Evolutionary conservation across 129 eudicot genomes (phyloP), one percentile per base, ranked within the genome.

Genomic region (Scalesia atractyloides): DNA sequence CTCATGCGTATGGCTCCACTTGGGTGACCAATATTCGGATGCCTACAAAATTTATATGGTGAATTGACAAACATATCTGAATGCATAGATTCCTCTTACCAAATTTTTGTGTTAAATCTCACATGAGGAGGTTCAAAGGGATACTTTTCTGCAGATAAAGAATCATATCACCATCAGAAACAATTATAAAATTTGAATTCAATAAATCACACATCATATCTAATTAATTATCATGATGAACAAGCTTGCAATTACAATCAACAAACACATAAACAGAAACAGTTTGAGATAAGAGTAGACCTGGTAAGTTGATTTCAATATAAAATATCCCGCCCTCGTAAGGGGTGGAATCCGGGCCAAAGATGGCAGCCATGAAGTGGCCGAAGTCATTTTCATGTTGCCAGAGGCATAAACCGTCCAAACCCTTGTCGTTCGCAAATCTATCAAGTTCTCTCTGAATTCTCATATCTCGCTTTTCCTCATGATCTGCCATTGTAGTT

Each of bases 331-430:
- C 97, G 46, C 94, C 97, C 69, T 87, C 87, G 20, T 90, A 90
- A 51, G 97, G 97, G 58, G 97, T 87, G 57, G 80, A 86, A 64
- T 39, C 33, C 9, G 97, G 97, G 63, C 97, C 94, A 0, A 81
- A 82, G 14, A 90, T 81, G 18, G 89, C 66, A 9, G 91, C 97
- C 15, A 75, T 30, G 64, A 90, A 73, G 56, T 87, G 94, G 54
- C 87, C 50, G 22, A 85, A 76, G 69, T 68, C 58, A 52, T 75
- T 30, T 68, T n/a, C 46, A n/a, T 68, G 46, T 30, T 81, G 12
- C 80, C 67, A 50, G 39, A 47, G 15, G 52, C 26, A 48, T 47
- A 54, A 6, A 8, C 33, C 63, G 52, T 10, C 18, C 66, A 13
- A 20, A 39, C 37, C 54, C 46, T 9, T 68, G 26, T 33, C 69